Evolutionary conservation across 495 filamentous ascomycete genomes (phyloP).

Genomic region (Podospora sp.): DNA sequence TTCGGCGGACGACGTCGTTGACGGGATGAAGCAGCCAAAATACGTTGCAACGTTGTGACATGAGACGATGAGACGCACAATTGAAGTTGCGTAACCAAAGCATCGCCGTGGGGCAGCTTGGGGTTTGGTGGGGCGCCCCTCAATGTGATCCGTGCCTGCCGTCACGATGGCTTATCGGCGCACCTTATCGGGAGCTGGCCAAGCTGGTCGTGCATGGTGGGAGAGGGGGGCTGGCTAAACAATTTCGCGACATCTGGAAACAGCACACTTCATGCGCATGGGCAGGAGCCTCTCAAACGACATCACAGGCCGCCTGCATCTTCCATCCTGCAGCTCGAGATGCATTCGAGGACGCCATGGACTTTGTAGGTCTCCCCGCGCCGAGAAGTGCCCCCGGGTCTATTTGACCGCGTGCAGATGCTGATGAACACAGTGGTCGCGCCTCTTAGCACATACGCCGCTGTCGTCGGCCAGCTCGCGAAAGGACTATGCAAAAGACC

Average conservation of each 20-base stretch:
- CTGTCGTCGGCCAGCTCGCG: slow-evolving; percentile 58
- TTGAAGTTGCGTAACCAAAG: background rate
- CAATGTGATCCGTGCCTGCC: slow-evolving; percentile 1
- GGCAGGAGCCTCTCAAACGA: slow-evolving; percentile 17
- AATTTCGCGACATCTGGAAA: slow-evolving; percentile 40
- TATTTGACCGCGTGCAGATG: background rate
- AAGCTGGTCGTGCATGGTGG: slow-evolving; percentile 11
- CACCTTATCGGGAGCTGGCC: background rate
- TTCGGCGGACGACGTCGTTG: background rate
- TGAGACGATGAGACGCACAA: background rate
- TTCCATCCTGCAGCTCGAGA: slow-evolving; percentile 32
- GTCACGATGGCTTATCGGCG: background rate
- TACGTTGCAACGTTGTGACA: background rate
- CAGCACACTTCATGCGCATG: slow-evolving; percentile 32
- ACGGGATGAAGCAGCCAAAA: background rate
- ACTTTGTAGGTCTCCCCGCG: slow-evolving; percentile 40
- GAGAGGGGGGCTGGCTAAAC: slow-evolving; percentile 30
- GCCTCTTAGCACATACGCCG: slow-evolving; percentile 81
- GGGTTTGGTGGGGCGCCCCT: background rate
- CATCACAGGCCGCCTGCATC: slow-evolving; percentile 19
- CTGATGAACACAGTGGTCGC: slow-evolving; percentile 69
- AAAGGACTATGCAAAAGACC: slow-evolving; percentile 68
- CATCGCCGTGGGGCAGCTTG: background rate
- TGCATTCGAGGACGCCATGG: slow-evolving; percentile 43
- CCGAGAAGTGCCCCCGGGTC: slow-evolving; percentile 1